Evolutionary conservation across 106 monocot genomes (phyloP), one percentile per base, ranked within the genome.

Genomic region (Platanthera guangdongensis): DNA sequence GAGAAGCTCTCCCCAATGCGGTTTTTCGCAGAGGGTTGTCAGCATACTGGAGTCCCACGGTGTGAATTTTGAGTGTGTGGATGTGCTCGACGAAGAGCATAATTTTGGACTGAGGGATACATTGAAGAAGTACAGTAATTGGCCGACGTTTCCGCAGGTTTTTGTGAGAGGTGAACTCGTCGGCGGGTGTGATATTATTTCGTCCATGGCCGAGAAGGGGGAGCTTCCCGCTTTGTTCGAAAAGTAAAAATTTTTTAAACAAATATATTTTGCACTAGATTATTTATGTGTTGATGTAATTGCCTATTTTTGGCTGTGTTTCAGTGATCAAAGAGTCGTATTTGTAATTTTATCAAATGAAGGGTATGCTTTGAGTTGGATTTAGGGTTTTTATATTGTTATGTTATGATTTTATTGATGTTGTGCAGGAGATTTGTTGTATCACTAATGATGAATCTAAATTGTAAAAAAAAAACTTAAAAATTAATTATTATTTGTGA

Each of bases 81-180:
- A 97, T 77, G 89, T 97, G 11, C 89, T 97, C 54, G 96, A 97
- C 53, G 96, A 97, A 76, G 93, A 97, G 32, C 81, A 89, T 71
- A 97, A 97, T 64, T 74, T 9, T 73, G 93, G 93, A 51, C 74
- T 97, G 78, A 89, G 93, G 85, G 96, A 97, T 76, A 88, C 82
- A 5, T 73, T 97, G 76, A 97, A 97, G 83, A 86, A 25, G 12
- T 97, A 97, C 75, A 97, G 96, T 83, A 97, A 91, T 53, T 97
- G 96, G 96, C 96, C 96, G 9, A 97, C 96, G 3, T 94, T 97
- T 60, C 96, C 96, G 0, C 96, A 97, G 77, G 82, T 97, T 52
- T 97, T 94, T 69, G 87, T 88, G 6, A 76, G 77, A 28, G 96
- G 96, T 6, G 96, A 93, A 81, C 88, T 97, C 70, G 54, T 97